These are phyloP conservation scores for Salix viminalis DNA, from an alignment of 345 rosid species.

Conservation along the genomic window DNA sequence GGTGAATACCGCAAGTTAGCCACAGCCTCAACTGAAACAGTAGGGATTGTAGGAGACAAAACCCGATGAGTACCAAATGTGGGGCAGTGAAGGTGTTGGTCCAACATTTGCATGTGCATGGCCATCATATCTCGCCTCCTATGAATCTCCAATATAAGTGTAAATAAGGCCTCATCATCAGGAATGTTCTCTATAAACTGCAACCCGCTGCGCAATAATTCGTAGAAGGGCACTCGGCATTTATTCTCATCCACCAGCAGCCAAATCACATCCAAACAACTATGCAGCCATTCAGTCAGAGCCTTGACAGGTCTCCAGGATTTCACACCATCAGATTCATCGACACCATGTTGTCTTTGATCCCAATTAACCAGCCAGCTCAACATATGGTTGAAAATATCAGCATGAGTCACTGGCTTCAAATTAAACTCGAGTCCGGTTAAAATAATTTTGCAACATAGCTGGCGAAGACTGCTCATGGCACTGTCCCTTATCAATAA, in stretches of 20 bases:
- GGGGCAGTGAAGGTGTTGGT: constrained; percentile 96
- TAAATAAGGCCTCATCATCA: constrained; percentile 92
- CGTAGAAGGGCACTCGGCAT: constrained; percentile 93
- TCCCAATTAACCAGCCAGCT: constrained; percentile 96
- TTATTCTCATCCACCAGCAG: constrained; percentile 76
- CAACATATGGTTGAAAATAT: constrained; percentile 72
- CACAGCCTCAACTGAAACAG: constrained; percentile 62
- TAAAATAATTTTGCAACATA: constrained; percentile 86
- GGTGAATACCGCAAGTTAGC: constrained; percentile 80
- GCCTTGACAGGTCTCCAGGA: constrained; percentile 68
- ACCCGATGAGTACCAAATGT: constrained; percentile 92
- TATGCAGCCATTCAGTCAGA: constrained; percentile 76
- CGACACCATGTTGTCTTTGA: constrained; percentile 63
- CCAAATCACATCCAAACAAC: constrained; percentile 95
- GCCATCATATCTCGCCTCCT: constrained; percentile 98
- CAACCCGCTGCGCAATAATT: constrained; percentile 79
- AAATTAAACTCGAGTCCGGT: constrained; percentile 61
- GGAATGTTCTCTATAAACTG: constrained; percentile 96
- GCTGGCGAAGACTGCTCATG: constrained; percentile 69
- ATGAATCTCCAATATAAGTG: constrained; percentile 89
- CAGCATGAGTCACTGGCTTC: constrained; percentile 83
- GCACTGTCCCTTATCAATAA: constrained; percentile 54
- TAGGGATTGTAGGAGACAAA: constrained; percentile 60
- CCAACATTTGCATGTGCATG: constrained; percentile 96
- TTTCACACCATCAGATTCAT: constrained; percentile 55